These are phyloP conservation scores for Pichia sp. DNA, from an alignment of 1,139 yeast species.

Conservation along the genomic window DNA sequence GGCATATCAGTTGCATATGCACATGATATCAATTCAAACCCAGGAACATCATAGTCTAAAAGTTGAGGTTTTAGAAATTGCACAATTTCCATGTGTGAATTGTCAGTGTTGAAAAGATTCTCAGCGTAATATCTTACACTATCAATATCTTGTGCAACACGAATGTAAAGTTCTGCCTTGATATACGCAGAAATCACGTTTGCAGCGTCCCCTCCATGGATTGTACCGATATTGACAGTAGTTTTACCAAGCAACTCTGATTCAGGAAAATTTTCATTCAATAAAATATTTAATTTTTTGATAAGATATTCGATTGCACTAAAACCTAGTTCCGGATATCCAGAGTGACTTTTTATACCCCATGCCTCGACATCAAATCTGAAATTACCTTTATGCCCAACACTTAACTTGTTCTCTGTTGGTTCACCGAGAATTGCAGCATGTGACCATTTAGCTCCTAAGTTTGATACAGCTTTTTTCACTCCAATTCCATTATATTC, in stretches of 20 bases:
- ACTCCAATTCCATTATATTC: constrained; percentile 58
- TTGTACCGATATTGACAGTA: constrained; percentile 50
- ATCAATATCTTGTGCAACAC: constrained; percentile 43
- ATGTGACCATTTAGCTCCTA: constrained; percentile 46
- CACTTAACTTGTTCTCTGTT: constrained; percentile 58
- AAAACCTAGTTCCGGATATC: constrained; percentile 59
- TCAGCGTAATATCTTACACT: constrained; percentile 34
- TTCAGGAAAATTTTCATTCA: constrained; percentile 34
- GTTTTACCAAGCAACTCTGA: constrained; percentile 50
- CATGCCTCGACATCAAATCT: constrained; percentile 35
- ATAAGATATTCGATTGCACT: constrained; percentile 51
- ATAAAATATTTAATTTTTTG: constrained; percentile 37
- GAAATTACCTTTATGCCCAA: constrained; percentile 57
- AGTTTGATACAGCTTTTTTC: constrained; percentile 32
- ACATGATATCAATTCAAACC: constrained; percentile 46
- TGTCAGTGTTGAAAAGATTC: constrained; percentile 16
- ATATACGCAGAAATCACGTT: constrained; percentile 59
- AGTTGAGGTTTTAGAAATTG: constrained; percentile 34
- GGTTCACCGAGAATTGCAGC: constrained; percentile 65
- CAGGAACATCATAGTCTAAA: constrained; percentile 52
- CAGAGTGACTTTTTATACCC: constrained; percentile 59
- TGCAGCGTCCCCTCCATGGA: constrained; percentile 51
- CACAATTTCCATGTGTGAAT: constrained; percentile 12
- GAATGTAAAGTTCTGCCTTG: constrained; percentile 38
- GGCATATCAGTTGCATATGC: constrained; percentile 64